Conservation (phyloP, 495 filamentous ascomycete species). For the Xylaria bambusicola region DNA sequence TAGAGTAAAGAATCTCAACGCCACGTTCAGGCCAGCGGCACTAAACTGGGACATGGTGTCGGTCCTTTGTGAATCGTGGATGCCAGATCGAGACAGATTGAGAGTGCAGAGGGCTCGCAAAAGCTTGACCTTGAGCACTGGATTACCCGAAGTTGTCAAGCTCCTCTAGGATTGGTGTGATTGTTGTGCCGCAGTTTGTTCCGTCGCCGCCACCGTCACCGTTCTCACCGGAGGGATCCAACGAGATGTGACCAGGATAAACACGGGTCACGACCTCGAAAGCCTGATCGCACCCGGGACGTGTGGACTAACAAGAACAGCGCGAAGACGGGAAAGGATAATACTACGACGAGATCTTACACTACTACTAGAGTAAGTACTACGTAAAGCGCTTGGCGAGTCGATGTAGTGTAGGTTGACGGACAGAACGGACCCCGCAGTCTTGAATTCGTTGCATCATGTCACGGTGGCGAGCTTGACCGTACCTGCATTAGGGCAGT, state of each 20-base stretch:
- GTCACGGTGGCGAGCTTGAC: background rate
- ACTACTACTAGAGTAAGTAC: background rate
- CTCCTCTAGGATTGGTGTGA: background rate
- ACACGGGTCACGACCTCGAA: no score
- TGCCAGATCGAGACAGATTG: background rate
- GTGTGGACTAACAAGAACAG: no score
- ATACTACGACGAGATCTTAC: background rate
- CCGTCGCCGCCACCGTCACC: no score
- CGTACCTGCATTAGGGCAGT: conserved; percentile 33
- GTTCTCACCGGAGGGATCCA: background rate
- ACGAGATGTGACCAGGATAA: background rate
- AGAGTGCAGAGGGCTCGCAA: background rate
- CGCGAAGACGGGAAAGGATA: no score
- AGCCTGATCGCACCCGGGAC: no score
- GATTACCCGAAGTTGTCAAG: background rate
- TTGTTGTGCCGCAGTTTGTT: no score
- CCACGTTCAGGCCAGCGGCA: no score
- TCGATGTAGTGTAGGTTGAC: background rate
- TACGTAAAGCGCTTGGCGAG: background rate
- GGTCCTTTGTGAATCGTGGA: background rate
- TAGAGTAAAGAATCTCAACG: no score
- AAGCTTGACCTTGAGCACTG: background rate
- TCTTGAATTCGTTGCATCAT: background rate
- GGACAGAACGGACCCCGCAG: background rate
- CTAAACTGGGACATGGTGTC: background rate